Percentiles rank a stretch among this genome's conserved stretches.
Conservation (phyloP, 2,329 filamentous ascomycete species). For the Pezicula carpinea region DNA sequence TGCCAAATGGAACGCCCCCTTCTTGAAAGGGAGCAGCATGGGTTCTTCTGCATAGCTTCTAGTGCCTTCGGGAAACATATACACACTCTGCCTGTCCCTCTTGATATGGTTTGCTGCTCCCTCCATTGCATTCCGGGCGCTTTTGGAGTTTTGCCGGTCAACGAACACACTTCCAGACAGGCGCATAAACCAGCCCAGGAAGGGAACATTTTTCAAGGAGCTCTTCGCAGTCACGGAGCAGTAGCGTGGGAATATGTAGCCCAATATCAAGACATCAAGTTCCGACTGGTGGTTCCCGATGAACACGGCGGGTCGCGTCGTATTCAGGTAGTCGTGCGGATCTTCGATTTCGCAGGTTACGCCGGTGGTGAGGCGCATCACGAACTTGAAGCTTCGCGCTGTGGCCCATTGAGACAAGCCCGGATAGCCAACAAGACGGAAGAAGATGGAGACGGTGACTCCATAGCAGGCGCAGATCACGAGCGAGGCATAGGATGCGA, state of each 20-base stretch:
- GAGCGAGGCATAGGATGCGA: constrained; percentile 62
- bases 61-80: constrained; percentile 89
- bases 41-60: constrained; percentile 83
- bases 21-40: constrained; percentile 90
- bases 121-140: constrained; percentile 80
- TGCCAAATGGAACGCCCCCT: constrained; percentile 94
- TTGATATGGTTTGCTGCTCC: constrained; percentile 78
- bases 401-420: constrained; percentile 82
- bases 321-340: constrained; percentile 47
- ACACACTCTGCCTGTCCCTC: constrained; percentile 67
- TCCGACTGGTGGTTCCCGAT: constrained; percentile 95
- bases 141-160: constrained; percentile 79
- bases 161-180: constrained; percentile 92
- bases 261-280: constrained; percentile 89
- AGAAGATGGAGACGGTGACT: constrained; percentile 64
- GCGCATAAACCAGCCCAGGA: constrained; percentile 92
- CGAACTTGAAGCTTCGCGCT: constrained; percentile 72
- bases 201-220: constrained; percentile 70
- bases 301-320: constrained; percentile 77
- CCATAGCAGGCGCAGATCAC: constrained; percentile 65
- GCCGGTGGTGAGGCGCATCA: constrained; percentile 72
- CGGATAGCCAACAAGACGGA: constrained; percentile 67
- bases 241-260: constrained; percentile 82
- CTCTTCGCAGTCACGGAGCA: constrained; percentile 92
- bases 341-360: constrained; percentile 74